Evolutionary conservation across 192 early-diverging fungal genomes (phyloP), one percentile per base, ranked within the genome.

Genomic region (Coemansia sp.): DNA sequence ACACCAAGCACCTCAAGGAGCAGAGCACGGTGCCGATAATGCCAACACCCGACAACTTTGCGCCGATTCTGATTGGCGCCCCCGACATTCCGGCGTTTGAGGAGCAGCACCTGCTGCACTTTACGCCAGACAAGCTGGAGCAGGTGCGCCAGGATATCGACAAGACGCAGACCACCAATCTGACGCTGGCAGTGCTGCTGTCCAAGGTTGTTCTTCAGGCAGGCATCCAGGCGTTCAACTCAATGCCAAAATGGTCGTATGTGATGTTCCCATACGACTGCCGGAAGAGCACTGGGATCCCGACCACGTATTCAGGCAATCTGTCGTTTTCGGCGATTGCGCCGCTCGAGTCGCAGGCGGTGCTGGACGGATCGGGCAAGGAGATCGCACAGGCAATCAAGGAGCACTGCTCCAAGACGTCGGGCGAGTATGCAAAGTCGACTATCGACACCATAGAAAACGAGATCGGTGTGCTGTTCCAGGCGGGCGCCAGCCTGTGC

Each of bases 91-190:
- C 55, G 0, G 11, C 12, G 3, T 38, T 58, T 12, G 50, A 60
- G 27, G 50, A 76, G 21, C 73, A 76, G 31, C 73, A 76, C 21
- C 39, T 76, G 41, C 31, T 76, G 15, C 73, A 76, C 36, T 53
- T 76, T 27, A 62, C 22, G 1, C 35, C 49, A 1, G 51, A 22
- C 12, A 58, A 46, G 12, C 32, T 76, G 0, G 62, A 76, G 55
- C 62, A 49, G 27, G 27, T 76, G 38, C 73, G 73, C 11, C 56
- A 62, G 27, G 62, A 76, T 9, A 48, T 69, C 14, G 73, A 65
- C 30, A 17, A 2, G 9, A 17, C 27, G 17, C 62, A 69, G 50
- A 59, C 66, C 0, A 56, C 53, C 10, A 54, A 50, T 28, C 41
- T 59, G 19, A 58, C 32, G 2, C 20, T 76, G 17, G 47, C 58